phyloP scores from a whole-genome alignment of 306 rosid genomes.

The Alnus rubra region DNA sequence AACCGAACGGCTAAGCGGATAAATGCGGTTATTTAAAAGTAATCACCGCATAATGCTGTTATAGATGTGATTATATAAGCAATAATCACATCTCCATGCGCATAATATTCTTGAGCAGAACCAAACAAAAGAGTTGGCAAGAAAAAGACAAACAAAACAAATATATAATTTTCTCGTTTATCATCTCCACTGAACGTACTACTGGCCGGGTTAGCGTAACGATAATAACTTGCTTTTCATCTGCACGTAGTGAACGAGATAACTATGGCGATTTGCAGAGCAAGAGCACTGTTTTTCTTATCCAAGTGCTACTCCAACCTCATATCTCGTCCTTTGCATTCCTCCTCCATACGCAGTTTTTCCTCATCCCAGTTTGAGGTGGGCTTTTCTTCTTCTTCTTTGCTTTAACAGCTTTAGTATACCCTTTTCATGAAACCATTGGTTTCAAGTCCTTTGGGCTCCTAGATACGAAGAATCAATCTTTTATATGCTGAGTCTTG shows the following conservation, averaged over 20 bases:
- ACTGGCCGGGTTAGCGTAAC: neutral
- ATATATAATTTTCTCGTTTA: neutral
- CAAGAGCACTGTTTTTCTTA: conserved; percentile 45
- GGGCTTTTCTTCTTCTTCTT: neutral
- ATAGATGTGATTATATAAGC: no score
- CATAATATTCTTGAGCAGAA: neutral
- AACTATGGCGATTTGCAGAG: conserved; percentile 58
- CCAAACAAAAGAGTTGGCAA: neutral
- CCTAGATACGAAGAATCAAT: neutral
- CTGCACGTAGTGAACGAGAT: neutral
- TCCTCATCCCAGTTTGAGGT: conserved; percentile 61
- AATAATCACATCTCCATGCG: no score
- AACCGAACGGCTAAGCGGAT: no score
- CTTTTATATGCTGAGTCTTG: conserved; percentile 19
- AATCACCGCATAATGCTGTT: no score
- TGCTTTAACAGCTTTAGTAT: neutral
- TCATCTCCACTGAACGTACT: neutral
- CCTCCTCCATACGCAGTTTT: conserved; percentile 39
- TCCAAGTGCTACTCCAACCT: conserved; percentile 29
- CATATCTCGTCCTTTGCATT: conserved; percentile 11
- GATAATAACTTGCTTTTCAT: neutral
- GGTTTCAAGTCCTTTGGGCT: neutral
- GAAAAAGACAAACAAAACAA: neutral
- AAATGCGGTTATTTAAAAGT: no score
- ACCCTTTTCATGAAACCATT: neutral